These are phyloP conservation scores for Aspergillus brasiliensis DNA, from an alignment of 2,329 filamentous ascomycete genomes.

Conservation along the genomic window DNA sequence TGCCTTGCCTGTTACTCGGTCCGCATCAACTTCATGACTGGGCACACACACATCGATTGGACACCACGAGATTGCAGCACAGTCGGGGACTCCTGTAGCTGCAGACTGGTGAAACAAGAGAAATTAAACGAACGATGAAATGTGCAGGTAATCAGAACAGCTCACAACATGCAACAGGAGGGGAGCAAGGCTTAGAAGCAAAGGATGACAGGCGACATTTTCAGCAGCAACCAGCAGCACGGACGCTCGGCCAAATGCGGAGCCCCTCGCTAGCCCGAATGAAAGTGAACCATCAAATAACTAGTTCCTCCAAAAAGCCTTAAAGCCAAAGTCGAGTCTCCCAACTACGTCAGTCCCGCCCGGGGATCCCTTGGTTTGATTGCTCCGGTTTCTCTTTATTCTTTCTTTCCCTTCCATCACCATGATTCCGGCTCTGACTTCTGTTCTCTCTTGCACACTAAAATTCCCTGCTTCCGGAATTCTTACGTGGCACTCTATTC, in stretches of 20 bases:
- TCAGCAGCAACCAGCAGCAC: slow-evolving; percentile 14
- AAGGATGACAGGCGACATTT: slow-evolving; percentile 10
- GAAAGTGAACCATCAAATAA: neutral
- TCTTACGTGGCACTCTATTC: neutral
- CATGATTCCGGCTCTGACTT: no score
- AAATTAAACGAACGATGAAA: neutral
- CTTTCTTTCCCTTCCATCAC: no score
- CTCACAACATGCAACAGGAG: neutral
- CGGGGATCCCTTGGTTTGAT: no score
- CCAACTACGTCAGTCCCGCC: no score
- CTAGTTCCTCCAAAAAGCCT: neutral
- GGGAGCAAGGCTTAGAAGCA: neutral
- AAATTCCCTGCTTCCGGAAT: no score
- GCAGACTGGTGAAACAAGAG: neutral
- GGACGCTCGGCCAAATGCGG: slow-evolving; percentile 26
- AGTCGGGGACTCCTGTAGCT: neutral
- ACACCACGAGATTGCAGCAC: slow-evolving; percentile 8
- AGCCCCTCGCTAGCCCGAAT: slow-evolving; percentile 22
- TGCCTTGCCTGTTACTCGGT: slow-evolving; percentile 38
- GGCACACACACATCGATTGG: slow-evolving; percentile 2
- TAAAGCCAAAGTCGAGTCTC: no score
- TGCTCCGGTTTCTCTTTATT: no score
- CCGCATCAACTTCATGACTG: slow-evolving; percentile 37
- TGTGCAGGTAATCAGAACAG: neutral
- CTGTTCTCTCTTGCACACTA: no score